Evolutionary conservation across 345 rosid species (phyloP).

Genomic region (Raphanus raphanistrum): DNA sequence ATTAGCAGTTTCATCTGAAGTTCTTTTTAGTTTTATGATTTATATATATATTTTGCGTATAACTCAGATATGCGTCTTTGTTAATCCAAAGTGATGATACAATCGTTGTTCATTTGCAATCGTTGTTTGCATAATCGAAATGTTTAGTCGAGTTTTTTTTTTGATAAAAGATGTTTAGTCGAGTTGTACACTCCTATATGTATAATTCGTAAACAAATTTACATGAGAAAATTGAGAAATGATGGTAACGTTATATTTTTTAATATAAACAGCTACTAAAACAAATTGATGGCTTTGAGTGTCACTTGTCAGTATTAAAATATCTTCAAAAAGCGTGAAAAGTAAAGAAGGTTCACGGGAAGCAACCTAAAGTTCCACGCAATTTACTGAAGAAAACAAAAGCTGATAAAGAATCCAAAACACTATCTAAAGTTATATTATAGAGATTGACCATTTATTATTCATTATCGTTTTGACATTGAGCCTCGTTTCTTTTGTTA

Average conservation of each 20-base stretch:
- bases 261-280: neutral
- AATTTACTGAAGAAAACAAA: constrained; percentile 12
- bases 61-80: neutral
- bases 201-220: neutral
- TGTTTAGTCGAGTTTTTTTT: neutral
- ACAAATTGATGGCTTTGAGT: neutral
- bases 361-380: constrained; percentile 28
- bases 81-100: neutral
- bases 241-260: neutral
- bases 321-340: constrained; percentile 2
- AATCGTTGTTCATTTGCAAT: neutral
- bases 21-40: neutral
- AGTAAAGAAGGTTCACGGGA: constrained; percentile 31
- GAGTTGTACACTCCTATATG: neutral
- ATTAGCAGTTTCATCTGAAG: constrained; percentile 1
- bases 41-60: neutral
- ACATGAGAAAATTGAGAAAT: neutral
- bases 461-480: constrained; percentile 24
- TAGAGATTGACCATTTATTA: constrained; percentile 18
- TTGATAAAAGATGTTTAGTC: neutral
- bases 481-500: constrained; percentile 14
- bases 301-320: neutral
- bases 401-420: constrained; percentile 8
- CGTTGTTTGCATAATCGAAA: neutral
- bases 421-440: constrained; percentile 2